A percentile compares a stretch with the other conserved stretches of the same genome.
phyloP scores from a whole-genome alignment of 352 stramenopile genomes.

The Pythium plurisporium region DNA sequence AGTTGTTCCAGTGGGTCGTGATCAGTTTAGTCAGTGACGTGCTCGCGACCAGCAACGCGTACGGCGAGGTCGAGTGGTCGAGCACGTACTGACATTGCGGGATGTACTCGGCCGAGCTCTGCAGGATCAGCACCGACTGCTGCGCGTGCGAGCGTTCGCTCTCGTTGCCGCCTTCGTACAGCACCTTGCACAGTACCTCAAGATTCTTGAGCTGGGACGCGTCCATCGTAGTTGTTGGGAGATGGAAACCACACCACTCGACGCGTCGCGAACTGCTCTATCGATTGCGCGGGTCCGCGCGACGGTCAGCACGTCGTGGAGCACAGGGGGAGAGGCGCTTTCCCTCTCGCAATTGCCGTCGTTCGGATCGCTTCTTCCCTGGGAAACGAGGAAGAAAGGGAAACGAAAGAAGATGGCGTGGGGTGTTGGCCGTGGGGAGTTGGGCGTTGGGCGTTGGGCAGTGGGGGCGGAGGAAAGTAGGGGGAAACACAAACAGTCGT shows the following conservation, averaged over 20 bases:
- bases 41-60: slow-evolving; percentile 94
- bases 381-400: not conserved
- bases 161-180: slow-evolving; percentile 80
- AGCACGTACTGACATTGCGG: slow-evolving; percentile 99
- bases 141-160: slow-evolving; percentile 70
- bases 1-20: slow-evolving; percentile 95
- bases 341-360: not conserved
- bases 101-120: slow-evolving; percentile 96
- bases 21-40: slow-evolving; percentile 97
- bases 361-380: not conserved
- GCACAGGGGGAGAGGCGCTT: not conserved
- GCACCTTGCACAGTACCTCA: slow-evolving; percentile 68
- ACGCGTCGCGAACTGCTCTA: not conserved
- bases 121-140: slow-evolving; percentile 78
- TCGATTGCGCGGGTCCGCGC: not conserved
- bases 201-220: slow-evolving; percentile 71
- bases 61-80: slow-evolving; percentile 93
- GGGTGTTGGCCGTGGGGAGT: not conserved
- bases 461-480: not conserved
- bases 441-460: not conserved
- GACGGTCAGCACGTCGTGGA: not conserved
- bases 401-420: not conserved
- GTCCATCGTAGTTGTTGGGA: slow-evolving; percentile 45
- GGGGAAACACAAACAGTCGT: not conserved
- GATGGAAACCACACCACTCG: not conserved